Base-by-base conservation (phyloP, 208 protist species). In the Trypanosomatidae sp. region DNA sequence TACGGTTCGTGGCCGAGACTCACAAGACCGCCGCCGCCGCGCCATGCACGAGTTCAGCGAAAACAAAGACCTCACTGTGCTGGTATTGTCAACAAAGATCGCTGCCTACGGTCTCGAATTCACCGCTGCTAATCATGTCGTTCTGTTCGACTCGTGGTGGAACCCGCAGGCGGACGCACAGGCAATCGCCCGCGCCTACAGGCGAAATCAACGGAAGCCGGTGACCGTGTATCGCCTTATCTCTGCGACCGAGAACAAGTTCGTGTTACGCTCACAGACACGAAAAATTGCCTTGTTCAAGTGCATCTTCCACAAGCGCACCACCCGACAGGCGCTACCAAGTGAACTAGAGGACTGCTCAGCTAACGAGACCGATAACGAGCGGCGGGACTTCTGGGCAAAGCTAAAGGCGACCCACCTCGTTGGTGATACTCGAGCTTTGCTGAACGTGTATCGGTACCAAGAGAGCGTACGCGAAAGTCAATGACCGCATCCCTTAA, bases 91-190 rank as follows among this genome's bases (percentile, higher is more conserved):
- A 0, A 99, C 98, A 5, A 95, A 97, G 59, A 97, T 99, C 49
- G 98, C 97, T 25, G 98, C 99, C 9, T 92, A 99, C 19, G 99
- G 99, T 33, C 98, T 99, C 55, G 99, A 99, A 78, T 93, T 99
- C 44, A 97, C 95, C 1, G 98, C 94, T 2, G 99, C 99, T 17
- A 99, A 99, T 79, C 99, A 98, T 25, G 98, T 99, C 8, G 91
- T 99, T 43, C 92, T 99, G 39, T 99, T 98, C 81, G 99, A 99
- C 75, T 94, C 86, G n/a, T 99, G 98, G 91, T 99, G 98, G 98
- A 99, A 99, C 76, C 98, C 98, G 17, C 98, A 99, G 78, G 98
- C 98, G 53, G 99, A 99, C 74, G 80, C 99, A 6, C 98, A 99
- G 79, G 97, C 96, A 39, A 84, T 96, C 74, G 95, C 96, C 69